These are phyloP conservation scores for Terana coerulea DNA, from an alignment of 768 basidiomycete species.

Conservation along the genomic window DNA sequence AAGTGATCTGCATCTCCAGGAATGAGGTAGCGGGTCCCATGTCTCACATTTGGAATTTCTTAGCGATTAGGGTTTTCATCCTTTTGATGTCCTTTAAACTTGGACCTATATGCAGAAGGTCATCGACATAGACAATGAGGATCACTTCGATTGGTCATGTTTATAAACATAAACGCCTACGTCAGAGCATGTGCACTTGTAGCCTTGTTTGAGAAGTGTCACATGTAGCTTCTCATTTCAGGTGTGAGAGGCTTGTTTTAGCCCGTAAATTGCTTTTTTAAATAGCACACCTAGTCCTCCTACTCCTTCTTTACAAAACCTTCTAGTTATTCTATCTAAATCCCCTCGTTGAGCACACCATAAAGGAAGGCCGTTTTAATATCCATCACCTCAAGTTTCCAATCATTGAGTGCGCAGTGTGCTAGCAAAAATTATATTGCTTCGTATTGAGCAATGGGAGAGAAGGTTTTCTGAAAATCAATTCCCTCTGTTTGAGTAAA, in stretches of 20 bases:
- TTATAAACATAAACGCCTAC: slow-evolving; percentile 21
- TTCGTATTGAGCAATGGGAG: neutral
- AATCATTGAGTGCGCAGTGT: neutral
- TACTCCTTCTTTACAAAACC: neutral
- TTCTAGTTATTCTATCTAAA: neutral
- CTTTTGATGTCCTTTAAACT: neutral
- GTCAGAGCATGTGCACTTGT: slow-evolving; percentile 21
- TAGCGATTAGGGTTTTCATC: neutral
- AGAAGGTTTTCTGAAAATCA: neutral
- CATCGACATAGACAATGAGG: slow-evolving; percentile 30
- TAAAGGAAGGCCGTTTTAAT: neutral
- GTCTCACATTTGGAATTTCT: slow-evolving; percentile 11
- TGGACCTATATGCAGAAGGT: slow-evolving; percentile 10
- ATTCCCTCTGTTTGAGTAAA: neutral
- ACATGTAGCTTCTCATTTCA: slow-evolving; percentile 24
- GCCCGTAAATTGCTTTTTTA: slow-evolving; percentile 30
- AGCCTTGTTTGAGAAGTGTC: slow-evolving; percentile 23
- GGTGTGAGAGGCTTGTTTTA: slow-evolving; percentile 28
- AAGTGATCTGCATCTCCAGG: slow-evolving; percentile 23
- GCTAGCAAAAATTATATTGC: neutral
- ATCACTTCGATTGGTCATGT: slow-evolving; percentile 21
- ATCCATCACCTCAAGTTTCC: neutral
- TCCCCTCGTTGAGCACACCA: neutral
- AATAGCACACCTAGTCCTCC: too few relatives aligned
- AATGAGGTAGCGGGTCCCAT: slow-evolving; percentile 17